Conservation (phyloP, 495 filamentous ascomycete species). For the Penicillium lagena region DNA sequence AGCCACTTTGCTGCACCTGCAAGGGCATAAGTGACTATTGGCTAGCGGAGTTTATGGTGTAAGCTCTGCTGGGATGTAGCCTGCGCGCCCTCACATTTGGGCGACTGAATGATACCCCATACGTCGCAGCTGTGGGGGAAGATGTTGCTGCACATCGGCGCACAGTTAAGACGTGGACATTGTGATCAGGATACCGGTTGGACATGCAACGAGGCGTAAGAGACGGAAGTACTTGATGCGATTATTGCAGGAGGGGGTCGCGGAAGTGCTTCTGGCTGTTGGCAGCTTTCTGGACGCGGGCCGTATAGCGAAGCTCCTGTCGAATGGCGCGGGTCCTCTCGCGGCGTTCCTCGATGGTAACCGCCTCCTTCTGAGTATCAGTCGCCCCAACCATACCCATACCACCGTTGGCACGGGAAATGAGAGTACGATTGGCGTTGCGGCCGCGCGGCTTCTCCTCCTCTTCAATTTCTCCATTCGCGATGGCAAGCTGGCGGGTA, state of each 20-base stretch:
- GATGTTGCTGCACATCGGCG: background rate
- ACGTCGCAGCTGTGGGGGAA: background rate
- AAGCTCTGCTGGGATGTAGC: too few species aligned
- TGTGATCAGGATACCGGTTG: too few species aligned
- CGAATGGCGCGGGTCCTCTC: conserved; percentile 56
- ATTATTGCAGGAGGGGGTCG: conserved; percentile 43
- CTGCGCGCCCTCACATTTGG: background rate
- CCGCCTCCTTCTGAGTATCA: conserved; percentile 62
- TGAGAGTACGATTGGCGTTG: conserved; percentile 52
- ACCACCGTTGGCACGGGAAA: conserved; percentile 63
- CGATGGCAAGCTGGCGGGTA: conserved; percentile 37
- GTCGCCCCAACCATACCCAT: conserved; percentile 70
- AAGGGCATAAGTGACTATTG: too few species aligned
- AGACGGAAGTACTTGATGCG: background rate
- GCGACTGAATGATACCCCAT: background rate
- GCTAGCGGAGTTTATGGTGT: too few species aligned
- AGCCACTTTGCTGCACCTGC: too few species aligned
- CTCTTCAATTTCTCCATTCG: conserved; percentile 43
- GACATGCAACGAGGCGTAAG: background rate
- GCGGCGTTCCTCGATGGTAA: conserved; percentile 56
- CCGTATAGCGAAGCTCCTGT: conserved; percentile 50
- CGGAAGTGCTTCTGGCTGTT: conserved; percentile 78
- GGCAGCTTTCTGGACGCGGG: conserved; percentile 54
- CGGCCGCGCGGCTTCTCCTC: conserved; percentile 27
- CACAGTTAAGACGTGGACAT: background rate